A percentile compares a stretch with the other conserved stretches of the same genome.
phyloP scores from a whole-genome alignment of 805 yeast species.

The Cyberlindnera mississippiensis region DNA sequence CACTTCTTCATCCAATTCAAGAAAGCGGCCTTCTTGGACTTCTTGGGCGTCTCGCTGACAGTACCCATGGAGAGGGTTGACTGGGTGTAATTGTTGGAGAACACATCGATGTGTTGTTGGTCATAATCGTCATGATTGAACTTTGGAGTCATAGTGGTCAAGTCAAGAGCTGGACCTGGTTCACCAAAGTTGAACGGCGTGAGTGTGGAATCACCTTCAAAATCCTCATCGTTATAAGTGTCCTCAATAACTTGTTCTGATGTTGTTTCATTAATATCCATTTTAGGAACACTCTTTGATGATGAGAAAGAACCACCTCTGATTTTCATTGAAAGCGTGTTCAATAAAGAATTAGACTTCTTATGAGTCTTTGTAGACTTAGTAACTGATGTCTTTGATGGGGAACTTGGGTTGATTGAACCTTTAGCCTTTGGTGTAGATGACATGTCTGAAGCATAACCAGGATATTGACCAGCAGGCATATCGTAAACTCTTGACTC shows the following conservation, averaged over 20 bases:
- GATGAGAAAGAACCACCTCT: constrained; percentile 22
- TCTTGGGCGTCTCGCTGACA: constrained; percentile 6
- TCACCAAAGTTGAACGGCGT: constrained; percentile 28
- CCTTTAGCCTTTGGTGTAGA: constrained; percentile 8
- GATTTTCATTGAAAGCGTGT: constrained; percentile 17
- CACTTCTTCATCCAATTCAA: constrained; percentile 16
- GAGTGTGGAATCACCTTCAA: constrained; percentile 23
- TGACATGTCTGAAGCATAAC: background rate
- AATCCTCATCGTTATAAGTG: constrained; percentile 9
- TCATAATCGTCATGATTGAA: constrained; percentile 69
- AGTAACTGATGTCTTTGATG: constrained; percentile 11
- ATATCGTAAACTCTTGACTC: constrained; percentile 37
- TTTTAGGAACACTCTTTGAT: constrained; percentile 1
- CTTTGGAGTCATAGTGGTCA: constrained; percentile 25
- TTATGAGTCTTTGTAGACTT: constrained; percentile 15
- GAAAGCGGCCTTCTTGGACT: constrained; percentile 9
- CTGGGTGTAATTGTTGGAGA: background rate
- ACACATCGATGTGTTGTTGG: background rate
- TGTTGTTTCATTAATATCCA: background rate
- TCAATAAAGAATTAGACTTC: constrained; percentile 24
- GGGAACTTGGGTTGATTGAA: background rate
- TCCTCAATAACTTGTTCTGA: background rate
- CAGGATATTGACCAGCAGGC: constrained; percentile 17
- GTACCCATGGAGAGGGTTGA: too few relatives aligned
- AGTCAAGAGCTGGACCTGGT: constrained; percentile 28